Evolutionary conservation across 345 rosid species (phyloP), one percentile per base, ranked within the genome.

Genomic region (Ceriops tagal): DNA sequence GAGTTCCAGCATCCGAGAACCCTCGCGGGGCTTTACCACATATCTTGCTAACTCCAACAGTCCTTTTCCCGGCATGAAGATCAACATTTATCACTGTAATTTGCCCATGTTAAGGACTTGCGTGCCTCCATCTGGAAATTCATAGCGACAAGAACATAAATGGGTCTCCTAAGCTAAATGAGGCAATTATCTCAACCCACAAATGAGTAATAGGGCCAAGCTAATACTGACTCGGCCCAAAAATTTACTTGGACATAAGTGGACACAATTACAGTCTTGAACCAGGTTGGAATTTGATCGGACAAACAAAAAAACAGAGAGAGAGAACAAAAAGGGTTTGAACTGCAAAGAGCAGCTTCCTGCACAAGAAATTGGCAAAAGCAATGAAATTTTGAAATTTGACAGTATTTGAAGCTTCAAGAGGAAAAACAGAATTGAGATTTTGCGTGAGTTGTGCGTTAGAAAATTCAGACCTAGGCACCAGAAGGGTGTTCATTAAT

Each of bases 1-100:
- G 24, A 21, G 27, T 63, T 65, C 39, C 62, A n/a, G 74, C 67
- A 61, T 65, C 75, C 27, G 68, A 75, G 69, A 75, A 70, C 56
- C 71, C 75, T 43, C 71, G 55, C 20, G 74, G 71, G 6, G 71
- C 68, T 31, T 65, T 74, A 53, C 67, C 71, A 30, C 79, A 70
- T 60, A 55, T 51, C 75, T 66, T 75, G n/a, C 53, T 59, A 9
- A 37, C 68, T 2, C 32, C 67, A 16, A 55, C n/a, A 51, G 37
- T 53, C n/a, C 16, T 35, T 21, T 37, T 49, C 28, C 66, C 43
- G 19, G 43, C 71, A 64, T 67, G 71, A 49, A 60, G 34, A 55
- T 75, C 71, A 5, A 43, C 55, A 24, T 34, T 39, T 64, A 65
- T 70, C 70, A 60, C 74, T 6, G 53, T 56, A 16, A 43, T 43